Conservation (phyloP, 1,139 yeast species). For the Neolecta irregularis region DNA sequence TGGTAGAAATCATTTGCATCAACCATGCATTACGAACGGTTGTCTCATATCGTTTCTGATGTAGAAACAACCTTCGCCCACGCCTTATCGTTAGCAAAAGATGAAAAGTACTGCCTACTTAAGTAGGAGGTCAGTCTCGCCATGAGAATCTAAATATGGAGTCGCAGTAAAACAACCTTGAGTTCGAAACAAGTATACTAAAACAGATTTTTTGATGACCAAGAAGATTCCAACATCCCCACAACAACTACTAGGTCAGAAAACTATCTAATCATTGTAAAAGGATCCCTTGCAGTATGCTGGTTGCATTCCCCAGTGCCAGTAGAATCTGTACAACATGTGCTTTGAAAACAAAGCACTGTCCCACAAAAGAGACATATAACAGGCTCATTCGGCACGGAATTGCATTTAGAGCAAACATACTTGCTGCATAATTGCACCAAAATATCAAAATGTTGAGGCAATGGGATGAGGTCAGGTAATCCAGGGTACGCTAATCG, state of each 20-base stretch:
- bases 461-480: slow-evolving; percentile 11
- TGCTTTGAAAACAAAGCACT: slow-evolving; percentile 47
- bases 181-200: slow-evolving; percentile 39
- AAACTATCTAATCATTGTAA: slow-evolving; percentile 27
- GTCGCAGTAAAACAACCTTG: slow-evolving; percentile 72
- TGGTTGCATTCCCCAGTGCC: slow-evolving; percentile 14
- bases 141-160: slow-evolving; percentile 76
- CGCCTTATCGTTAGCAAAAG: slow-evolving; percentile 28
- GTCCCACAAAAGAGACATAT: slow-evolving; percentile 72
- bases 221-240: slow-evolving; percentile 63
- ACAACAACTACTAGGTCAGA: slow-evolving; percentile 27
- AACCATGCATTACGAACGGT: slow-evolving; percentile 48
- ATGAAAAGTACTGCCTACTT: slow-evolving; percentile 15
- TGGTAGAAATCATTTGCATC: too few species aligned
- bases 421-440: slow-evolving; percentile 8
- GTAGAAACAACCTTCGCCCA: slow-evolving; percentile 57
- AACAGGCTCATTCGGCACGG: slow-evolving; percentile 57
- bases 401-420: slow-evolving; percentile 23
- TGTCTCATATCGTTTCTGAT: slow-evolving; percentile 48
- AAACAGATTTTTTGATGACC: slow-evolving; percentile 58
- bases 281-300: slow-evolving; percentile 6
- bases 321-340: slow-evolving; percentile 29
- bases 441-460: slow-evolving; percentile 11
- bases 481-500: slow-evolving; percentile 6
- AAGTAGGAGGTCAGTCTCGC: slow-evolving; percentile 65